Evolutionary conservation across 1,284 basidiomycete genomes (phyloP), one percentile per base, ranked within the genome.

Genomic region (Takashimella tepidaria): DNA sequence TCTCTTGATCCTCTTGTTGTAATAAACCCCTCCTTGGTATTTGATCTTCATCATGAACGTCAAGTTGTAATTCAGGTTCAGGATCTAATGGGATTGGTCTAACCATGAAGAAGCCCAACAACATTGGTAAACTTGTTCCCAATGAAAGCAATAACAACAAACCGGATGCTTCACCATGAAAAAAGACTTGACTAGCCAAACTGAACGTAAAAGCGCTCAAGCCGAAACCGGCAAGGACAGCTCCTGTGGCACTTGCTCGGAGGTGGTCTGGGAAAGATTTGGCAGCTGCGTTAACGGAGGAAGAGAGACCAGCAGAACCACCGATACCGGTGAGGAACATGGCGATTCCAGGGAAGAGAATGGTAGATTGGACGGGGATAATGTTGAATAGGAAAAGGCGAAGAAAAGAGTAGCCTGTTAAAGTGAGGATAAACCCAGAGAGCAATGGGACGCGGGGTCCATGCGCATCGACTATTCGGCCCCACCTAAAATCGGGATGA

Each of bases 191-290:
- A 0, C 85, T 83, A 19, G 88, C 68, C 0, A 82, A 79, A 21
- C 85, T 85, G 74, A 90, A 91, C 54, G 86, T 77, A 74, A 90
- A 89, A 0, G 88, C 89, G 6, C 86, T 88, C 4, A 91, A 79
- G 0, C 89, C 89, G 56, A 89, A 89, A n/a, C 87, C 89, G 0
- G 87, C 87, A 16, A 89, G 76, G 20, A 90, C 87, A 13, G 87
- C 68, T 3, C 84, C 85, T 1, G 85, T 87, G 1, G 84, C 82
- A 0, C 84, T 82, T 1, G 84, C 88, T 37, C 88, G 79, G 5
- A 69, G 66, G 19, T 57, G 49, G 55, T 75, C 73, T 1, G 74
- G 64, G 49, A 76, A 78, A 4, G 66, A 70, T 44, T 73, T 73
- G 0, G 77, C 77, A 2, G 68, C 68, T 0, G 75, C 69, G 56